Conservation (phyloP, 305 asterid species). For the Solanum hybrid region DNA sequence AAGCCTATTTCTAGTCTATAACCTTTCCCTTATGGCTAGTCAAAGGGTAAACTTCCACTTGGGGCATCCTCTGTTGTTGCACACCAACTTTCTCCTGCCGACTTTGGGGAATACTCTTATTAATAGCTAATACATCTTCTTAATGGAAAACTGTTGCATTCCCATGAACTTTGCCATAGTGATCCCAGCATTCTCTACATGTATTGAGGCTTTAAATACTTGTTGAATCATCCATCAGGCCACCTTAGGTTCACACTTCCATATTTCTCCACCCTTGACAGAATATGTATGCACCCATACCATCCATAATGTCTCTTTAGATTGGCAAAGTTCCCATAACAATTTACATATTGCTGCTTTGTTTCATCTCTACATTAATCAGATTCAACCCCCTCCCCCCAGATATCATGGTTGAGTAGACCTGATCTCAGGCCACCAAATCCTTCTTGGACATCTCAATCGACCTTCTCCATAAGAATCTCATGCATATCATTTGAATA, state of each 20-base stretch:
- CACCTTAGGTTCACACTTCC: background rate
- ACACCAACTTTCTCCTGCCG: too few relatives aligned
- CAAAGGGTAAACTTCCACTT: background rate
- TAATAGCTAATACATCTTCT: too few relatives aligned
- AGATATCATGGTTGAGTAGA: background rate
- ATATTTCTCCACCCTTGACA: background rate
- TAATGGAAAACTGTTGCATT: too few relatives aligned
- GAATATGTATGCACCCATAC: background rate
- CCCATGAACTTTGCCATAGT: background rate
- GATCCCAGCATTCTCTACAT: background rate
- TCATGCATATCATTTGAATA: too few relatives aligned
- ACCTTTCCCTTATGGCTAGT: background rate
- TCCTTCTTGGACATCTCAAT: too few relatives aligned
- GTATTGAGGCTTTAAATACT: background rate
- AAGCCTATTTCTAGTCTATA: background rate
- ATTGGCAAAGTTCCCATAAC: background rate
- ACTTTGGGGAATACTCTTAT: too few relatives aligned
- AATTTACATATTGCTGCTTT: background rate
- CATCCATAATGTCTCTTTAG: background rate
- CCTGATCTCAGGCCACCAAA: too few relatives aligned
- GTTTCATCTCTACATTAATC: background rate
- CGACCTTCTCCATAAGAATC: too few relatives aligned
- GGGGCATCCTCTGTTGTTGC: too few relatives aligned
- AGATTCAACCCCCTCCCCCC: background rate
- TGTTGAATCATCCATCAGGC: background rate